phyloP scores from a whole-genome alignment of 805 yeast genomes.

The Kluyveromyces nonfermentans region DNA sequence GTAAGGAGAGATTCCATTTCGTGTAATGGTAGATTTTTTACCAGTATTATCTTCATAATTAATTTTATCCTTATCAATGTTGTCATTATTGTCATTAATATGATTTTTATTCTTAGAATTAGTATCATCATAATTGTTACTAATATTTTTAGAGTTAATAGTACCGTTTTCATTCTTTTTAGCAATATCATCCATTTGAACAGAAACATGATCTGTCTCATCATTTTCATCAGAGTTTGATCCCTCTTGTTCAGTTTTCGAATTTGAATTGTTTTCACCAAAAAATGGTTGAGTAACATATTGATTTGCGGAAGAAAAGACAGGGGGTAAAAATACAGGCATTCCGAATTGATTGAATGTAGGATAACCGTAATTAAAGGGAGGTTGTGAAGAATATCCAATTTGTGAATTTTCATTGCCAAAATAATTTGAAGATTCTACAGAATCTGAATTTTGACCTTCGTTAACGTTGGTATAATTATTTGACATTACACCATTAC shows the following conservation, averaged over 20 bases:
- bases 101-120: background rate
- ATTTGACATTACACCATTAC: background rate
- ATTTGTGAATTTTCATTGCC: background rate
- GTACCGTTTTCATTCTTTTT: no score
- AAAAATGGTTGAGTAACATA: background rate
- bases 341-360: slow-evolving; percentile 1
- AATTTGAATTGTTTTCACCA: background rate
- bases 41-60: background rate
- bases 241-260: background rate
- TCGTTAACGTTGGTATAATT: background rate
- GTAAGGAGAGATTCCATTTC: slow-evolving; percentile 4
- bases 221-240: background rate
- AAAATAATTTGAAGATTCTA: background rate
- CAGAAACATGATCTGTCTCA: no score
- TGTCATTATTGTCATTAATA: slow-evolving; percentile 4
- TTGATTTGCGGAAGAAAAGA: background rate
- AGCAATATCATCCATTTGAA: no score
- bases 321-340: slow-evolving; percentile 2
- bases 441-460: background rate
- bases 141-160: no score
- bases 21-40: slow-evolving; percentile 2
- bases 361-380: slow-evolving; percentile 2
- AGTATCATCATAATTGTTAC: background rate
- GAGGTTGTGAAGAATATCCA: background rate
- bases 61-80: slow-evolving; percentile 3